phyloP scores from a whole-genome alignment of 1,139 yeast genomes.

The Nakaseomyces sp. region DNA sequence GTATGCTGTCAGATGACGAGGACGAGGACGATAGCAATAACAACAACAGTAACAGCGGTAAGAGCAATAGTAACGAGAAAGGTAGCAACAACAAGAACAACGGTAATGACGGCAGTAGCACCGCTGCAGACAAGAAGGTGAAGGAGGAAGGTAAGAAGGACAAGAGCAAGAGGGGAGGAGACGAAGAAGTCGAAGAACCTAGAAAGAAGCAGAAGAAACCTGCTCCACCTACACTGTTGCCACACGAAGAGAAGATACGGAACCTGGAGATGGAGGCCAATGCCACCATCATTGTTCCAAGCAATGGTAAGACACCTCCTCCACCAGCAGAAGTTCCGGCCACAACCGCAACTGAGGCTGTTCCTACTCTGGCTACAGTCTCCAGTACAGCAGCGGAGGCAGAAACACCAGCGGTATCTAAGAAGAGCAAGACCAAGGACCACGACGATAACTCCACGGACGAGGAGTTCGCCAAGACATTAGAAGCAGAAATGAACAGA shows the following conservation, averaged over 20 bases:
- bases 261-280: slow-evolving; percentile 26
- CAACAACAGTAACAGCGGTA: too few relatives aligned
- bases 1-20: slow-evolving; percentile 23
- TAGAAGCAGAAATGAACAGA: slow-evolving; percentile 29
- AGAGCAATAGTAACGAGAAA: slow-evolving; percentile 8
- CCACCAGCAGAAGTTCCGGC: background rate
- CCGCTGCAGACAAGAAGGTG: slow-evolving; percentile 8
- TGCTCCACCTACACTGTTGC: slow-evolving; percentile 28
- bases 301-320: slow-evolving; percentile 8
- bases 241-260: slow-evolving; percentile 25
- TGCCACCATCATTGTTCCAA: slow-evolving; percentile 27
- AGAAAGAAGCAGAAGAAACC: slow-evolving; percentile 20
- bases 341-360: slow-evolving; percentile 5
- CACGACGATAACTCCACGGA: slow-evolving; percentile 24
- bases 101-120: slow-evolving; percentile 7
- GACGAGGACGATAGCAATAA: slow-evolving; percentile 11
- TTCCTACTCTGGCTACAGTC: slow-evolving; percentile 8
- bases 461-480: slow-evolving; percentile 28
- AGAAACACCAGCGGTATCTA: too few relatives aligned
- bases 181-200: slow-evolving; percentile 11
- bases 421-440: slow-evolving; percentile 1
- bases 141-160: slow-evolving; percentile 14
- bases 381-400: too few relatives aligned
- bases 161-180: slow-evolving; percentile 9
- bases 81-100: slow-evolving; percentile 17